Conservation (phyloP, 73 alveolate genomes). For the Tetrahymena malaccensis region DNA sequence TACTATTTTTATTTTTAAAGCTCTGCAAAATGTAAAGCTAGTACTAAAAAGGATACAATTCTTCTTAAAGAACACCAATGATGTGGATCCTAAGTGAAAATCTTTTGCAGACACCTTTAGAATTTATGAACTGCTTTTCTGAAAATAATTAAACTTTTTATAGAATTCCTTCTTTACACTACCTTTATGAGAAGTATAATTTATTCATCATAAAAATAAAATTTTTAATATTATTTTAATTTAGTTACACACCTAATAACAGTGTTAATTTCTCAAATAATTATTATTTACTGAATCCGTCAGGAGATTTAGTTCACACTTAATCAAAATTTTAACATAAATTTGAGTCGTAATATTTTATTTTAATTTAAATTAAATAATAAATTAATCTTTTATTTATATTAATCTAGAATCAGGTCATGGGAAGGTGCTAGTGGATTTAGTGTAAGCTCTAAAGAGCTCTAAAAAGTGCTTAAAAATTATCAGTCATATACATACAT, state of each 20-base stretch:
- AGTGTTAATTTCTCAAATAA: not conserved
- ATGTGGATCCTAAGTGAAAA: not conserved
- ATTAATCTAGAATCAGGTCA: not conserved
- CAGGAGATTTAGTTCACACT: not conserved
- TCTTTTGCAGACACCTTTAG: not conserved
- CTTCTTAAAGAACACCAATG: not conserved
- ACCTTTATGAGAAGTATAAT: not conserved
- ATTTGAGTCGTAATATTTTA: not conserved
- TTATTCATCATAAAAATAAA: not conserved
- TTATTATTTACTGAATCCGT: not conserved
- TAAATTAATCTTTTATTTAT: not conserved
- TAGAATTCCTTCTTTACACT: not conserved
- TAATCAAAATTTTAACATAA: not conserved
- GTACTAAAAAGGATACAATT: not conserved
- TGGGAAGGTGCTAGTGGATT: not conserved
- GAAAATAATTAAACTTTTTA: not conserved
- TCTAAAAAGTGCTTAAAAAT: not conserved
- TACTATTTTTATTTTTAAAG: not conserved
- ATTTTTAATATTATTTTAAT: not conserved
- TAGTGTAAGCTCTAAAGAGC: not conserved
- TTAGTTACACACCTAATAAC: not conserved
- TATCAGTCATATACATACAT: not conserved
- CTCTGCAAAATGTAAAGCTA: not conserved
- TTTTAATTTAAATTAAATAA: not conserved
- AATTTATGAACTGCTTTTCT: not conserved